A percentile compares a stretch with the other conserved stretches of the same genome.
Evolutionary conservation across 2,329 filamentous ascomycete genomes (phyloP).

Genomic region (Rhexocercosporidium sp.): DNA sequence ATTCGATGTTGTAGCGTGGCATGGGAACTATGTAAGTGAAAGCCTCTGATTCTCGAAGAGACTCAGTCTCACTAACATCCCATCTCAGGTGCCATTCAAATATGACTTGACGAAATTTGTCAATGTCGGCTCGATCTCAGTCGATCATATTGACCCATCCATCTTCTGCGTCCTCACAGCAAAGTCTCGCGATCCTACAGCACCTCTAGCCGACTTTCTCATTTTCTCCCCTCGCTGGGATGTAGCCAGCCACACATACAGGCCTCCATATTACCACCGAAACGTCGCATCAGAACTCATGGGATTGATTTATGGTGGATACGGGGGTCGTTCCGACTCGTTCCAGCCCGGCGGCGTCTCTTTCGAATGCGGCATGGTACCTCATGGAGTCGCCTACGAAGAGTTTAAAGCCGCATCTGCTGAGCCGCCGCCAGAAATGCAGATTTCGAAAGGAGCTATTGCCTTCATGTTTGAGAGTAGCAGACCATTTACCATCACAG

Average conservation of each 20-base stretch:
- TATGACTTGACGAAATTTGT: slow-evolving; percentile 72
- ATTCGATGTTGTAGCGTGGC: slow-evolving; percentile 80
- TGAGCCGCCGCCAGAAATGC: slow-evolving; percentile 50
- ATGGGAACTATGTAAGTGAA: slow-evolving; percentile 58
- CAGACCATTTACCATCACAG: slow-evolving; percentile 60
- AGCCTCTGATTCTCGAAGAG: background rate
- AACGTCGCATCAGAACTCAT: slow-evolving; percentile 57
- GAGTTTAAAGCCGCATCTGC: slow-evolving; percentile 54
- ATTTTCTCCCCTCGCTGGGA: slow-evolving; percentile 73
- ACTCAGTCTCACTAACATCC: slow-evolving; percentile 35
- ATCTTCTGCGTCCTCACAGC: slow-evolving; percentile 71
- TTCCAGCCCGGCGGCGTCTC: slow-evolving; percentile 54
- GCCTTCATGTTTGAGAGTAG: slow-evolving; percentile 58
- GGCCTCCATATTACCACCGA: slow-evolving; percentile 63
- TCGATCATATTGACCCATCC: slow-evolving; percentile 70
- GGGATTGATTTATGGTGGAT: slow-evolving; percentile 51
- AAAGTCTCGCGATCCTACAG: slow-evolving; percentile 57
- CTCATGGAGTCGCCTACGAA: slow-evolving; percentile 54
- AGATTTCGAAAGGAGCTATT: slow-evolving; percentile 53
- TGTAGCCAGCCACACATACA: slow-evolving; percentile 63
- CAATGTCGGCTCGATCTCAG: slow-evolving; percentile 62
- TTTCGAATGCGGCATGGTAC: slow-evolving; percentile 49
- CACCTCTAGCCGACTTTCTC: slow-evolving; percentile 68
- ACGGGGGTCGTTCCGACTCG: slow-evolving; percentile 70
- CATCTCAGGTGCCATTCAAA: slow-evolving; percentile 64